Evolutionary conservation across 2,329 filamentous ascomycete species (phyloP).

Genomic region (Colletotrichum echinochloae): DNA sequence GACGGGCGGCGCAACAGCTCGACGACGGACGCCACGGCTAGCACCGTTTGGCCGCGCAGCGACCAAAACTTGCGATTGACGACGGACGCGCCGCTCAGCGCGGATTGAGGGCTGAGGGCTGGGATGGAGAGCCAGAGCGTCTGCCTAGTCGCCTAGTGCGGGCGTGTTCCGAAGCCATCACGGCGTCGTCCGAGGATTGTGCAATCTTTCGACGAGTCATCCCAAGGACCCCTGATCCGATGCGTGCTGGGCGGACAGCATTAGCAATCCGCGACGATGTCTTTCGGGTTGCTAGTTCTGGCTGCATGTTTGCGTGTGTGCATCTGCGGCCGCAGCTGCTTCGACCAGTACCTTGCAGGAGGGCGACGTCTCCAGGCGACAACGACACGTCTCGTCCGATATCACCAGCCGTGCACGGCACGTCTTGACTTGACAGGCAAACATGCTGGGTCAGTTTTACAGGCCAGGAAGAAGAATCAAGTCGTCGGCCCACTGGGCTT

Average conservation of each 20-base stretch:
- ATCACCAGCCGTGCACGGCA: conserved; percentile 4
- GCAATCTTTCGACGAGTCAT: not conserved
- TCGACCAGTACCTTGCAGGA: conserved; percentile 24
- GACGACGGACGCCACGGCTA: conserved; percentile 22
- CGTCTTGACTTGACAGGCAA: conserved; percentile 5
- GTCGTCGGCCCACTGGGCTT: not conserved
- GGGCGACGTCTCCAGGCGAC: not conserved
- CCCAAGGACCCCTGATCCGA: conserved; percentile 5
- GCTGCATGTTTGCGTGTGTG: conserved; percentile 3
- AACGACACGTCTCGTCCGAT: conserved; percentile 15
- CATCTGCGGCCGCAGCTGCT: conserved; percentile 11
- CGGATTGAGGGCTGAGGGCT: conserved; percentile 22
- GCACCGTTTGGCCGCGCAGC: conserved; percentile 16
- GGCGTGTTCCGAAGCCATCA: conserved; percentile 26
- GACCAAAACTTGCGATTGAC: conserved; percentile 3
- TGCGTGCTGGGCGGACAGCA: not conserved
- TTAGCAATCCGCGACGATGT: not conserved
- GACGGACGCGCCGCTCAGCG: conserved; percentile 26
- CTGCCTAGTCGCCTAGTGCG: conserved; percentile 19
- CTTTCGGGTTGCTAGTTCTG: not conserved
- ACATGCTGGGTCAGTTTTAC: conserved; percentile 15
- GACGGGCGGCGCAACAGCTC: not conserved
- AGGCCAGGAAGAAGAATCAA: not conserved
- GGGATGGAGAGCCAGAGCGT: conserved; percentile 10
- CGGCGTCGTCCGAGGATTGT: conserved; percentile 25